Base-by-base conservation (phyloP, 164 flowering plant species). In the Buxus sempervirens region DNA sequence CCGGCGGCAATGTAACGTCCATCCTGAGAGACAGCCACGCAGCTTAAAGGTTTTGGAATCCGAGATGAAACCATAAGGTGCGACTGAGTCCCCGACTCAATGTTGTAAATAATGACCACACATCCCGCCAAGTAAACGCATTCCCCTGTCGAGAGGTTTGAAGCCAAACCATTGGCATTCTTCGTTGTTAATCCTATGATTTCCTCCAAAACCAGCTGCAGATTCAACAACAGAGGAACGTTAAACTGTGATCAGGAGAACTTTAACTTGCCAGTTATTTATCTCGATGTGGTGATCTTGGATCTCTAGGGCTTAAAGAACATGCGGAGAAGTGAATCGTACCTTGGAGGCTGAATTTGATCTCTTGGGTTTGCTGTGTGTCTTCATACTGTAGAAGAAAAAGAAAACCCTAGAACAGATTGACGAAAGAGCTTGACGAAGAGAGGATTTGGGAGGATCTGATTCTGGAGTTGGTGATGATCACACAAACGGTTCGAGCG, bases 61-160 rank as follows among this genome's bases (percentile, higher is more conserved):
- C 93, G 76, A 73, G 86, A 81, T 41, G 88, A 66, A 66, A 82
- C 86, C 78, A 80, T 49, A 63, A 88, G 77, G 60, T 84, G 88
- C n/a, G 83, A 82, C 63, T 84, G 90, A 64, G 76, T 60, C 19
- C 83, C 80, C 1, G 73, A 77, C 15, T 78, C 80, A 0, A 84
- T 85, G 66, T 88, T 71, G 75, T 84, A 83, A 38, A 85, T 78
- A 72, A 88, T 93, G 32, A 75, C 88, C 13, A 84, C 88, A 68
- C 91, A 90, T 13, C 91, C 93, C 0, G 93, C 96, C 60, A 81
- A 48, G 60, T 86, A 90, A 7, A 74, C 86, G 57, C 87, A 90
- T 1, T 77, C 82, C 7, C 80, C 68, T 4, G 68, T 77, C 26
- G 60, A 67, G 15, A 23, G 25, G 66, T 73, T 80, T 22, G 86